Evolutionary conservation across 768 basidiomycete species (phyloP).

Genomic region (Dendrothele bispora): DNA sequence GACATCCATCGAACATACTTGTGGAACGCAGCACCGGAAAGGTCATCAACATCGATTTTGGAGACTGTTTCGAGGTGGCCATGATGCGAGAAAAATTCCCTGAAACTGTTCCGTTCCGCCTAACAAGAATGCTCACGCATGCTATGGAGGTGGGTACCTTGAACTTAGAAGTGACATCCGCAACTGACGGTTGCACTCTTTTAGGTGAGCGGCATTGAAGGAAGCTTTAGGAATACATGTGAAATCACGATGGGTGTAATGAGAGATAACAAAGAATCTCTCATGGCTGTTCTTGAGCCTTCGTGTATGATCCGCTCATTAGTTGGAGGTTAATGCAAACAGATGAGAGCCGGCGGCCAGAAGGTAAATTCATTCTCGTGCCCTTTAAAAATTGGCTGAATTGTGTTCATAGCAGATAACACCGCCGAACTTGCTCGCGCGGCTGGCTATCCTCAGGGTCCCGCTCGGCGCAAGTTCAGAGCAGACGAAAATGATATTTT

Average conservation of each 20-base stretch:
- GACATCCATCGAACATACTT: slow-evolving; percentile 94
- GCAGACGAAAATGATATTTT: slow-evolving; percentile 95
- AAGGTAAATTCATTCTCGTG: slow-evolving; percentile 43
- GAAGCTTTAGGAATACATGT: slow-evolving; percentile 93
- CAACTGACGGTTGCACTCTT: slow-evolving; percentile 10
- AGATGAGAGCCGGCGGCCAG: slow-evolving; percentile 72
- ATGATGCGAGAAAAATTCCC: slow-evolving; percentile 99
- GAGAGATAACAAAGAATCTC: slow-evolving; percentile 96
- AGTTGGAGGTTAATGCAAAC: slow-evolving; percentile 94
- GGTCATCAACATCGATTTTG: slow-evolving; percentile 96
- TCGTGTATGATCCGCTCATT: slow-evolving; percentile 97
- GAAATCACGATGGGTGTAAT: slow-evolving; percentile 98
- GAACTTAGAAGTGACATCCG: not conserved
- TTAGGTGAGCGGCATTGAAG: slow-evolving; percentile 96
- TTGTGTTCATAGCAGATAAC: slow-evolving; percentile 36
- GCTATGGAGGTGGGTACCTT: slow-evolving; percentile 86
- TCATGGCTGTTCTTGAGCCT: slow-evolving; percentile 99
- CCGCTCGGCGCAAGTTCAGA: slow-evolving; percentile 70
- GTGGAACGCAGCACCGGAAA: slow-evolving; percentile 90
- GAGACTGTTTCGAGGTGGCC: slow-evolving; percentile 97
- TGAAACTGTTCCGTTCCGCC: slow-evolving; percentile 96
- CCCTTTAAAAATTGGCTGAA: not conserved
- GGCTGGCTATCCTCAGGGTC: slow-evolving; percentile 76
- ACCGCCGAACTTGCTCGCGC: slow-evolving; percentile 65
- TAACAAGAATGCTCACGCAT: slow-evolving; percentile 97